Percentiles rank a stretch among this genome's conserved stretches.
Conservation (phyloP, 2,329 filamentous ascomycete species). For the Dothistroma septosporum region DNA sequence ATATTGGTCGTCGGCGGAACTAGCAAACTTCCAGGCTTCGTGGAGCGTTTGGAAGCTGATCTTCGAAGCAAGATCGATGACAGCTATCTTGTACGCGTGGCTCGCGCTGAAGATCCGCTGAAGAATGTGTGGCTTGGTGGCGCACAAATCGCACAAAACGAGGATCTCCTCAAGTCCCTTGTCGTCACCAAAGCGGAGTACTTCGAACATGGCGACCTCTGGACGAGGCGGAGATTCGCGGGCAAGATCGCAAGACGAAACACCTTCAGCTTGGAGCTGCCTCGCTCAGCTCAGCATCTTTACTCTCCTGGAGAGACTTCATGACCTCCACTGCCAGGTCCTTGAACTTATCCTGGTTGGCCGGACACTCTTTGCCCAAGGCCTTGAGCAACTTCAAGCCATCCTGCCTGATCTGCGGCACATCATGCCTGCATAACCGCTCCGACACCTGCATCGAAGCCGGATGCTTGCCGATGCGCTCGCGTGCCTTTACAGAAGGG, state of each 20-base stretch:
- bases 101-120: constrained; percentile 66
- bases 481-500: constrained; percentile 20
- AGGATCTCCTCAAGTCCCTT: constrained; percentile 59
- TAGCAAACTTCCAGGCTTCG: constrained; percentile 72
- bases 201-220: constrained; percentile 67
- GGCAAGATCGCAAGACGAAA: constrained; percentile 29
- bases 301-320: constrained; percentile 9
- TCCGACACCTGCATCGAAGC: constrained; percentile 17
- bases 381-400: constrained; percentile 28
- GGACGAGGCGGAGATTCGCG: constrained; percentile 34
- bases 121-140: constrained; percentile 81
- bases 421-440: constrained; percentile 24
- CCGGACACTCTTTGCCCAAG: constrained; percentile 25
- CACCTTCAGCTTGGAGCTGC: constrained; percentile 12
- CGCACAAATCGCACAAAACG: constrained; percentile 68
- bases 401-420: constrained; percentile 27
- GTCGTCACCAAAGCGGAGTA: constrained; percentile 87
- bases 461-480: constrained; percentile 21
- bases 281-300: constrained; percentile 3
- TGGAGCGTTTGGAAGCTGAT: constrained; percentile 59
- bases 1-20: constrained; percentile 87
- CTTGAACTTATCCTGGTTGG: constrained; percentile 27
- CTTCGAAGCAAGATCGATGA: constrained; percentile 44
- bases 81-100: constrained; percentile 73
- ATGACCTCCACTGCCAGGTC: constrained; percentile 21